Evolutionary conservation across 1,284 basidiomycete species (phyloP), one percentile per base, ranked within the genome.

Genomic region (Ceratobasidium sp.): DNA sequence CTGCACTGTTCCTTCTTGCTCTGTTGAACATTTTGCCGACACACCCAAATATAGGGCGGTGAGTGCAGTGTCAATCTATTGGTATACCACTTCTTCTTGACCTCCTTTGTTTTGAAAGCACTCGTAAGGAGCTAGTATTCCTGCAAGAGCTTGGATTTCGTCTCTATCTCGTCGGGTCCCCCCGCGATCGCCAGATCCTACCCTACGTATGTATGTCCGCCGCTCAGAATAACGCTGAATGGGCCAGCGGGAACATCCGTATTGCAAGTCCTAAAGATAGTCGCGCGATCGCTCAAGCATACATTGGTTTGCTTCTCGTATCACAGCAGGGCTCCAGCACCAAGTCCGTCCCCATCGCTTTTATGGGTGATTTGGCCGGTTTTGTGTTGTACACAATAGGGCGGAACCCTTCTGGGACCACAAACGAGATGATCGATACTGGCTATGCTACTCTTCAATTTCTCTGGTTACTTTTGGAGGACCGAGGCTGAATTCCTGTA

Each of bases 401-500:
- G 35, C 27, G 20, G 54, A 55, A 27, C 12, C 12, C 20, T 55
- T n/a, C 7, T 3, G 6, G 3, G 12, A 41, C 35, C 35, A 8
- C 60, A 41, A 2, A 41, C 12, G 30, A 44, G 20, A n/a, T n/a
- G 20, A n/a, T 44, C 10, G 60, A 64, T 14, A 44, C 20, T 18
- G 7, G 6, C 1, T 20, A n/a, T 8, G n/a, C 60, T 0, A 41
- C 16, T 4, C 23, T 64, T 38, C 35, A 64, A 64, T n/a, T 41
- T 12, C 38, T 64, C n/a, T 64, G 60, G 60, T 38, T 64, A 18
- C 20, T 64, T 1, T 44, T 64, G 18, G 60, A 64, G 38, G 35
- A 23, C 18, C 38, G 35, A 44, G 60, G 38, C 2, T 38, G 35
- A 8, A 64, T 44, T 4, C 14, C 18, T 7, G 35, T 12, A 18